Percentiles rank a stretch among this genome's conserved stretches.
phyloP scores from a whole-genome alignment of 2,329 filamentous ascomycete genomes.

The Rutstroemia sp. region DNA sequence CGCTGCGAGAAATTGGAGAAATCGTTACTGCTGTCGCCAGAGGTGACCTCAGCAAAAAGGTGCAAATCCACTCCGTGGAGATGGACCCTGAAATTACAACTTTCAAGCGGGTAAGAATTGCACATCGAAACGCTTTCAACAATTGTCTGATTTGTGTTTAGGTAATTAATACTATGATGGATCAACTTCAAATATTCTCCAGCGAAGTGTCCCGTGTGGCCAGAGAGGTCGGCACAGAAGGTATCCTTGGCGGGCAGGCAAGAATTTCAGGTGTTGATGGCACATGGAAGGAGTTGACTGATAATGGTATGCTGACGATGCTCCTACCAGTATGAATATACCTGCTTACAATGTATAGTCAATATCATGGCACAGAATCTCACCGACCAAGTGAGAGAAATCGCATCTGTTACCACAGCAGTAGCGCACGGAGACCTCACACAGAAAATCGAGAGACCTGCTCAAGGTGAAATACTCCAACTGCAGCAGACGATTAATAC shows the following conservation, averaged over 20 bases:
- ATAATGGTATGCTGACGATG: conserved; percentile 52
- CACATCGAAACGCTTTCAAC: not conserved
- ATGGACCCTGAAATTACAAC: conserved; percentile 98
- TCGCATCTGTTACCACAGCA: conserved; percentile 75
- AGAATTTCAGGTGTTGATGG: conserved; percentile 90
- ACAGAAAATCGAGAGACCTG: conserved; percentile 76
- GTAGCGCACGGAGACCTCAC: conserved; percentile 78
- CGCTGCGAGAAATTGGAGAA: conserved; percentile 89
- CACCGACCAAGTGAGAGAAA: conserved; percentile 78
- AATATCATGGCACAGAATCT: conserved; percentile 81
- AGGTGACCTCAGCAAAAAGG: conserved; percentile 93
- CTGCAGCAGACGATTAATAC: conserved; percentile 83
- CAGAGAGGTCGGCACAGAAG: conserved; percentile 92
- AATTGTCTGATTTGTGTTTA: conserved; percentile 9
- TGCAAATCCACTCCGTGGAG: conserved; percentile 89
- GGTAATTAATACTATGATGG: conserved; percentile 95
- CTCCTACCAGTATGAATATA: not conserved
- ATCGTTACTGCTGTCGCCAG: conserved; percentile 95
- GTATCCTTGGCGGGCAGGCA: conserved; percentile 87
- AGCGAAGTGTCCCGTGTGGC: conserved; percentile 93
- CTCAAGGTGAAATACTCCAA: conserved; percentile 74
- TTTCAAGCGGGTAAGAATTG: conserved; percentile 73
- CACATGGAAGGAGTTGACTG: conserved; percentile 95
- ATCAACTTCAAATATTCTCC: conserved; percentile 92
- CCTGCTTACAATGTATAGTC: conserved; percentile 38